Evolutionary conservation across 2,329 filamentous ascomycete species (phyloP).

Genomic region (Emericellopsis atlantica): DNA sequence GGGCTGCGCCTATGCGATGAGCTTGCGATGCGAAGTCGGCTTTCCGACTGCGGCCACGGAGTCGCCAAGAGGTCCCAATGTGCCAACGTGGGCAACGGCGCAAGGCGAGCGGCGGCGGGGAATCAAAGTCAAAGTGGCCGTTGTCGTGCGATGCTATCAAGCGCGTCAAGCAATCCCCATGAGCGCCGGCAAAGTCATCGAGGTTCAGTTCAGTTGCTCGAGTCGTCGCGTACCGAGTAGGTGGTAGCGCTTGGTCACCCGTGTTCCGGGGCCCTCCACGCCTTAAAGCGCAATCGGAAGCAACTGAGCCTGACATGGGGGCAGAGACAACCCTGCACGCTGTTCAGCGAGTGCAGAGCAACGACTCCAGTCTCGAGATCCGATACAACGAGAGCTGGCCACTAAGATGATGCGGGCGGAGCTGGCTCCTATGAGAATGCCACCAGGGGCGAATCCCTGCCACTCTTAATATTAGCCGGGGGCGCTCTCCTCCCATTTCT

Average conservation of each 20-base stretch:
- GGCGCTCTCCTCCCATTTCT: too few species aligned
- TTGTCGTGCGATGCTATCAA: too few species aligned
- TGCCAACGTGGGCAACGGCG: too few species aligned
- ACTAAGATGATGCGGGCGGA: conserved; percentile 28
- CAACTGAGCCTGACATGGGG: conserved; percentile 19
- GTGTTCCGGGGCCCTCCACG: conserved; percentile 29
- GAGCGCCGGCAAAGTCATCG: too few species aligned
- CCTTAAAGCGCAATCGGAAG: conserved; percentile 35
- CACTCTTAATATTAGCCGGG: conserved; percentile 4
- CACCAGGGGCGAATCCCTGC: conserved; percentile 5
- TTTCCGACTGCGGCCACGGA: too few species aligned
- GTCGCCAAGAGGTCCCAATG: too few species aligned
- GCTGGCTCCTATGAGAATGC: conserved; percentile 16
- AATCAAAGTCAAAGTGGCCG: too few species aligned
- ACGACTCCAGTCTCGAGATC: conserved; percentile 18
- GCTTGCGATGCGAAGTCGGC: too few species aligned
- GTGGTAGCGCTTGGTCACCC: conserved; percentile 18
- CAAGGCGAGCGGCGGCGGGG: too few species aligned
- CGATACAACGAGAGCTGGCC: conserved; percentile 15
- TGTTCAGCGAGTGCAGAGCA: conserved; percentile 19
- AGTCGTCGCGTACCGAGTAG: conserved; percentile 6
- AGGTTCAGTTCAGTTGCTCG: neutral
- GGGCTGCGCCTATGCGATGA: too few species aligned
- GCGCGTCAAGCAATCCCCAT: too few species aligned
- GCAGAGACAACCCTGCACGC: conserved; percentile 23